Conservation (phyloP, 768 basidiomycete species). For the Russula emetica region DNA sequence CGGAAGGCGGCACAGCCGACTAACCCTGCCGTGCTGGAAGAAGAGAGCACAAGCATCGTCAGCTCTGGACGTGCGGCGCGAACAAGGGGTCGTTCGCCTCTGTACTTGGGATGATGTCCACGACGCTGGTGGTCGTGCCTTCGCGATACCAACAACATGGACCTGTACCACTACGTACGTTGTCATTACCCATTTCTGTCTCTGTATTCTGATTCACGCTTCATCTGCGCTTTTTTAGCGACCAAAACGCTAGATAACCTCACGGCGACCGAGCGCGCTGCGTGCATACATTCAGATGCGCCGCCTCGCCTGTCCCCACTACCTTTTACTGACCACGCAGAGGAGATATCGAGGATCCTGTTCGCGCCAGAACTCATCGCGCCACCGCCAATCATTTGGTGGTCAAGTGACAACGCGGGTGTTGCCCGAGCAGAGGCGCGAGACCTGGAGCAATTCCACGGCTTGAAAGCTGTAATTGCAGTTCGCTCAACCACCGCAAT, state of each 20-base stretch:
- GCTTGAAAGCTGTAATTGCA: conserved; percentile 65
- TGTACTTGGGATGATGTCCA: conserved; percentile 80
- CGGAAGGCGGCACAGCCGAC: conserved; percentile 40
- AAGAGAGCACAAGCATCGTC: conserved; percentile 50
- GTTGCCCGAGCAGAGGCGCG: conserved; percentile 70
- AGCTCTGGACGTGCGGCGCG: conserved; percentile 37
- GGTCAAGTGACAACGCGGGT: conserved; percentile 73
- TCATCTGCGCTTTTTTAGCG: conserved; percentile 35
- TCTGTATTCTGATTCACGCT: too few species aligned
- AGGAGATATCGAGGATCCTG: conserved; percentile 71
- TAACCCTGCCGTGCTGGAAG: conserved; percentile 40
- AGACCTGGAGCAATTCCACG: conserved; percentile 72
- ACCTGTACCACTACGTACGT: conserved; percentile 64
- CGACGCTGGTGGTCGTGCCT: conserved; percentile 71
- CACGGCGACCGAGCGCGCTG: conserved; percentile 71
- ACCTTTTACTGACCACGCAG: conserved; percentile 69
- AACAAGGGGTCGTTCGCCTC: conserved; percentile 72
- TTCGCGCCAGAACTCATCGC: conserved; percentile 81
- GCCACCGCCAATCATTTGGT: conserved; percentile 76
- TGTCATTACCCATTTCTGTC: not conserved
- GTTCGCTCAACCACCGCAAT: conserved; percentile 40
- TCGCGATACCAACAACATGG: conserved; percentile 51
- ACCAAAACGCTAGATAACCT: conserved; percentile 81
- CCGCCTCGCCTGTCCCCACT: conserved; percentile 67
- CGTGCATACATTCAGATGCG: conserved; percentile 71